These are phyloP conservation scores for Yamadazyma taylorii DNA, from an alignment of 1,139 yeast genomes.

Conservation along the genomic window DNA sequence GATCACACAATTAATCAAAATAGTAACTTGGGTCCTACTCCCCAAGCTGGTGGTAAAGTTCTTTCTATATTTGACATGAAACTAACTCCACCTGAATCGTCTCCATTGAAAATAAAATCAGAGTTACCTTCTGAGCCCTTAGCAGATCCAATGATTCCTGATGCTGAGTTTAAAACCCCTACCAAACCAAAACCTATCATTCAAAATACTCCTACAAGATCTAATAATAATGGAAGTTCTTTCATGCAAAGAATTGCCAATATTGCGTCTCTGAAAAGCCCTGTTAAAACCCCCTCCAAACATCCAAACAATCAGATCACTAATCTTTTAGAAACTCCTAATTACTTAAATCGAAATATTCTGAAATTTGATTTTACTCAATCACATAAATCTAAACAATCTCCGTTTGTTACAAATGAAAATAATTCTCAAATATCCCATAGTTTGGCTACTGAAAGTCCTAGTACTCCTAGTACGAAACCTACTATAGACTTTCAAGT, in stretches of 20 bases:
- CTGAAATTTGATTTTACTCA: slow-evolving; percentile 22
- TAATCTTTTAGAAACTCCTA: slow-evolving; percentile 29
- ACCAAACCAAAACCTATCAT: slow-evolving; percentile 21
- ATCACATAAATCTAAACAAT: neutral
- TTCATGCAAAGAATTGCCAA: slow-evolving; percentile 14
- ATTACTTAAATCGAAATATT: slow-evolving; percentile 28
- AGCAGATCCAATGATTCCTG: slow-evolving; percentile 8
- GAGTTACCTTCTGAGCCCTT: neutral
- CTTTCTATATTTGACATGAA: slow-evolving; percentile 61
- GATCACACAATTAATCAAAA: slow-evolving; percentile 8
- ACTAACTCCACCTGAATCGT: slow-evolving; percentile 48
- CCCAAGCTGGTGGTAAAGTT: slow-evolving; percentile 70
- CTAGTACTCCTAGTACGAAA: slow-evolving; percentile 6
- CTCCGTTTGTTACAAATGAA: slow-evolving; percentile 11
- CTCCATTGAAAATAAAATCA: slow-evolving; percentile 31
- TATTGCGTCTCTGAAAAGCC: slow-evolving; percentile 10
- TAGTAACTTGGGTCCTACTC: slow-evolving; percentile 68
- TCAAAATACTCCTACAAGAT: slow-evolving; percentile 7
- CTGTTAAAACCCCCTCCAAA: slow-evolving; percentile 9
- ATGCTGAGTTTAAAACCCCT: slow-evolving; percentile 33
- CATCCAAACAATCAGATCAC: neutral
- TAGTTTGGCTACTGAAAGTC: neutral
- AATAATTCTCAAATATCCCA: slow-evolving; percentile 7
- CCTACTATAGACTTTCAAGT: slow-evolving; percentile 29
- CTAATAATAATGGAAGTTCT: slow-evolving; percentile 8